Base-by-base conservation (phyloP, 2,329 filamentous ascomycete species). In the Lecanicillium sp. region DNA sequence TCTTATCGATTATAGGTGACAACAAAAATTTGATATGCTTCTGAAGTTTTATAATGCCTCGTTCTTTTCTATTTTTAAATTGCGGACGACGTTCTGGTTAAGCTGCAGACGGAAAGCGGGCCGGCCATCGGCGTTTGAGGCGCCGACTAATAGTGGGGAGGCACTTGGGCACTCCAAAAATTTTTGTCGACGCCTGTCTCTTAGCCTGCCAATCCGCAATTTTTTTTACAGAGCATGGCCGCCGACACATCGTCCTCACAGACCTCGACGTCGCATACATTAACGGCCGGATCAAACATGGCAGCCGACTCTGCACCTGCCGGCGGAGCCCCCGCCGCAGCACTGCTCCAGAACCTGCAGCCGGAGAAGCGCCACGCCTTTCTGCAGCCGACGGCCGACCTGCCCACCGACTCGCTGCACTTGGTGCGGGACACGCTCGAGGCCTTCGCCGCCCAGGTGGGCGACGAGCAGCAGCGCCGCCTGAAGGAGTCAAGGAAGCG, bases 351-450 rank as follows among this genome's bases (percentile, higher is more conserved):
- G 50, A 74, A 70, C 53, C 72, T 87, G 41, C 68, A 67, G 54
- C 66, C 81, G 14, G 69, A 73, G 50, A 78, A 80, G 51, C 84
- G 87, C 11, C 83, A 90, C 61, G 65, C 68, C 21, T 95, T 95
- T 61, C 73, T 96, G n/a, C 83, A 85, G 54, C 90, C 91, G 4
- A 73, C 79, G 3, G 59, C 76, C 7, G 68, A 78, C 19, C 73
- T 95, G 26, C 80, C 88, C 38, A 75, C 78, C 26, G 81, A 84
- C 3, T 83, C 87, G 15, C 71, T 93, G 19, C 77, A 81, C 49
- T 78, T 89, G 44, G 83, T 87, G n/a, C 95, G 95, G 67, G 73
- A 79, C 33, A 87, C 84, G 4, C 73, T 96, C 7, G 89, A 95
- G 60, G 78, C 80, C 4, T 81, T 95, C 54, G 90, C 90, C 2